phyloP scores from a whole-genome alignment of 2,329 filamentous ascomycete genomes.

The Cercospora sp. region DNA sequence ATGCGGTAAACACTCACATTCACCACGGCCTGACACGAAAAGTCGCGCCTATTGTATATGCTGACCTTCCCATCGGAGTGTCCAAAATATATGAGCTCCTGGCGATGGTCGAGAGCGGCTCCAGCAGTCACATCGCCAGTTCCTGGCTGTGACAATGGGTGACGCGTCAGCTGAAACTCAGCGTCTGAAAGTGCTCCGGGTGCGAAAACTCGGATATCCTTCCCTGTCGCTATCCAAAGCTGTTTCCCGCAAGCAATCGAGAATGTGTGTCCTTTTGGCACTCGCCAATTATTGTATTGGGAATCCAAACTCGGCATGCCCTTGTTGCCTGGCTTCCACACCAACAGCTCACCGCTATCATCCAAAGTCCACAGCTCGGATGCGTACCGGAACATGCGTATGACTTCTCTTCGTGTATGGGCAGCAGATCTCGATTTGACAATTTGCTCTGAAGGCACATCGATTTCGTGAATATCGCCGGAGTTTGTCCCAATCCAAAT shows the following conservation, averaged over 20 bases:
- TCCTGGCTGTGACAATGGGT: slow-evolving; percentile 68
- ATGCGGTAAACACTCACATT: slow-evolving; percentile 95
- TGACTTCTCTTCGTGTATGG: slow-evolving; percentile 76
- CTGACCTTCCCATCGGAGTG: slow-evolving; percentile 93
- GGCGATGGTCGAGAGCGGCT: slow-evolving; percentile 69
- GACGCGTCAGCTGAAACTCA: slow-evolving; percentile 73
- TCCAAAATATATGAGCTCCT: slow-evolving; percentile 82
- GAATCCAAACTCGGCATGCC: slow-evolving; percentile 73
- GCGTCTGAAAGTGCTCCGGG: slow-evolving; percentile 67
- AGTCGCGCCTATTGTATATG: slow-evolving; percentile 80
- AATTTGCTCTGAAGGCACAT: slow-evolving; percentile 72
- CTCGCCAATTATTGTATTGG: slow-evolving; percentile 72
- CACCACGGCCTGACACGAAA: slow-evolving; percentile 73
- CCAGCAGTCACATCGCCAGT: slow-evolving; percentile 87
- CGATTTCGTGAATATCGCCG: slow-evolving; percentile 86
- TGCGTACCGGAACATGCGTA: slow-evolving; percentile 80
- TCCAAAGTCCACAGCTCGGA: slow-evolving; percentile 94
- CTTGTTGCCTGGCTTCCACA: slow-evolving; percentile 78
- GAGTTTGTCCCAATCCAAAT: slow-evolving; percentile 89
- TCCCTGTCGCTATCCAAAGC: slow-evolving; percentile 85
- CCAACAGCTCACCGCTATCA: slow-evolving; percentile 78
- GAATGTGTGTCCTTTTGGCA: slow-evolving; percentile 80
- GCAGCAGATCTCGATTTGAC: slow-evolving; percentile 67
- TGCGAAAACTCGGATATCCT: slow-evolving; percentile 80
- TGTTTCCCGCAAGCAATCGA: slow-evolving; percentile 83